phyloP scores from a whole-genome alignment of 2,329 filamentous ascomycete genomes.

The Aquanectria penicillioides region DNA sequence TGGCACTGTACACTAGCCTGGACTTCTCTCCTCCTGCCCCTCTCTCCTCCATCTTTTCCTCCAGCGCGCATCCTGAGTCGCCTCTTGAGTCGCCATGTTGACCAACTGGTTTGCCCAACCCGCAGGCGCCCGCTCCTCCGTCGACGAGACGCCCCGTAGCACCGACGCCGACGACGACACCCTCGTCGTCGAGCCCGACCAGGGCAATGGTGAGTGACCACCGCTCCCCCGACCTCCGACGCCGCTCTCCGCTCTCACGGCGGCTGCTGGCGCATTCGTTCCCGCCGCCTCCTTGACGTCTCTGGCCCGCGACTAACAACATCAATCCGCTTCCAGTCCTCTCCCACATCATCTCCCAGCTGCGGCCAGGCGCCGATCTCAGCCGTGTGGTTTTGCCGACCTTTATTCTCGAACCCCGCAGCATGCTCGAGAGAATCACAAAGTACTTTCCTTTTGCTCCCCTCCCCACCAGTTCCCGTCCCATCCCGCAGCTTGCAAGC shows the following conservation, averaged over 20 bases:
- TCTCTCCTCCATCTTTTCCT: constrained; percentile 28
- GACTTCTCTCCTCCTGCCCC: constrained; percentile 26
- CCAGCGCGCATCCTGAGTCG: constrained; percentile 10
- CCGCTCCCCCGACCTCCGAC: constrained; percentile 14
- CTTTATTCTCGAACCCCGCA: constrained; percentile 96
- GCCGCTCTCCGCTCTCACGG: neutral
- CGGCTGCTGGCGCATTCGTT: constrained; percentile 19
- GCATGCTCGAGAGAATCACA: constrained; percentile 98
- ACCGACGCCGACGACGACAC: constrained; percentile 73
- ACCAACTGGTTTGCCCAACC: constrained; percentile 54
- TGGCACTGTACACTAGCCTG: neutral
- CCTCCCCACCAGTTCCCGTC: neutral
- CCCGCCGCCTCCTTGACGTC: neutral
- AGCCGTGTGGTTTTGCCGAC: constrained; percentile 95
- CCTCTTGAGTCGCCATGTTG: constrained; percentile 48
- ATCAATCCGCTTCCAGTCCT: constrained; percentile 70
- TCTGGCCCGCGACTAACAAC: constrained; percentile 25
- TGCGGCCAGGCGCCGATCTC: constrained; percentile 93
- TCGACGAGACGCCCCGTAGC: constrained; percentile 62
- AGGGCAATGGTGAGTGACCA: constrained; percentile 82
- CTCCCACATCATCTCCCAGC: constrained; percentile 95
- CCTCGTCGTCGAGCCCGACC: constrained; percentile 86
- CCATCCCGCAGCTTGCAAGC: constrained; percentile 12
- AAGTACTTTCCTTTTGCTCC: constrained; percentile 72
- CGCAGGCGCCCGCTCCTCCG: constrained; percentile 63